Base-by-base conservation (phyloP, 1,284 basidiomycete genomes). In the Fistulina hepatica region DNA sequence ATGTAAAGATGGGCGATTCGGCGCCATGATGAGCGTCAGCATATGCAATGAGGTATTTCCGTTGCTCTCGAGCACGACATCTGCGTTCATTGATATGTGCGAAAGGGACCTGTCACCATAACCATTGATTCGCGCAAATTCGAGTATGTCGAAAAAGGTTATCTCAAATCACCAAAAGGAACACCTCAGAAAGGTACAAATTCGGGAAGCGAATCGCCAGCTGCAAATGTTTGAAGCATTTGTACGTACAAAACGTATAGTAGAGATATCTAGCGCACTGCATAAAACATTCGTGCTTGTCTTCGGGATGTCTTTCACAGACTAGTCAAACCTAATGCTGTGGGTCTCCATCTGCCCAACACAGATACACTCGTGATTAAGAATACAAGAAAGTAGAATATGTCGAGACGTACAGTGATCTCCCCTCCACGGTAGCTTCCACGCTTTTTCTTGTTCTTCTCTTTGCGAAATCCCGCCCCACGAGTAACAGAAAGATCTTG, bases 361-460 rank as follows among this genome's bases (percentile, higher is more conserved):
- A 26, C 10, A 37, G 52, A 37, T 25, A 45, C 28, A 39, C 23
- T 31, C 21, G 12, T 13, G 22, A 28, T 16, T 17, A 16, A 24
- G 24, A 33, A 33, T 23, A 25, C 25, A 13, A 11, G 10, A 6
- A 46, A 36, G 15, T 24, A 42, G 19, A 8, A 23, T 22, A 37
- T 39, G 26, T 20, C 15, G 27, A 64, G n/a, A n/a, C 75, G 56
- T 53, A 90, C 83, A 23, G 89, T 92, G 45, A 95, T 95, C 50
- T 90, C 85, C 23, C 91, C 91, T 13, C 91, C 91, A 34, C 74
- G 74, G 59, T 95, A 94, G 46, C 82, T 88, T 3, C 92, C 94
- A 49, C 85, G 70, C 65, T 98, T 97, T 67, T 97, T 97, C 76
- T 98, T 98, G 67, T 97, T 97, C 67, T 98, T 97, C 68, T 97